These are phyloP conservation scores for Pseudocercospora eumusae DNA, from an alignment of 2,329 filamentous ascomycete species.

Conservation along the genomic window DNA sequence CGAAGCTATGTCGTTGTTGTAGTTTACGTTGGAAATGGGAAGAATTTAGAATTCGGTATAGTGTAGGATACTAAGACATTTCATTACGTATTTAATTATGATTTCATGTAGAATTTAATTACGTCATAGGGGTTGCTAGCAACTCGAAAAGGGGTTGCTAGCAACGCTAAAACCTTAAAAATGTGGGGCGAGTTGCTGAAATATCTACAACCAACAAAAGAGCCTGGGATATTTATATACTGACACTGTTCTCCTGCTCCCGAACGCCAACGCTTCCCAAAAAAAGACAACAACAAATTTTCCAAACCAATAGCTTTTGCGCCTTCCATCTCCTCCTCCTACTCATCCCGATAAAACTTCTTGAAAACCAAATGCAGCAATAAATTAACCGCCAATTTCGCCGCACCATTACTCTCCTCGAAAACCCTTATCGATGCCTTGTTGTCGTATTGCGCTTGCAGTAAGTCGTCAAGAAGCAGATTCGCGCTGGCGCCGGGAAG, in stretches of 20 bases:
- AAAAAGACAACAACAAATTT: not conserved
- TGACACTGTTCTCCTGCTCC: not conserved
- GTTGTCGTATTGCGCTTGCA: constrained; percentile 96
- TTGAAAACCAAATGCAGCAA: constrained; percentile 96
- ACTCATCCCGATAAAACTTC: constrained; percentile 77
- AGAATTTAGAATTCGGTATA: too few species aligned
- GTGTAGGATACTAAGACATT: too few species aligned
- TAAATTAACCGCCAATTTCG: constrained; percentile 93
- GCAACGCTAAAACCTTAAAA: too few species aligned
- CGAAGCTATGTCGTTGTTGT: too few species aligned
- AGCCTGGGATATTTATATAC: not conserved
- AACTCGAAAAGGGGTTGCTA: too few species aligned
- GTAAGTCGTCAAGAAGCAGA: constrained; percentile 85
- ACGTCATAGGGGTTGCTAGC: too few species aligned
- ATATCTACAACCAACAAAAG: too few species aligned
- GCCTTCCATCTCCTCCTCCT: not conserved
- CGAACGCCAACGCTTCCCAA: not conserved
- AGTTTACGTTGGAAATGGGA: too few species aligned
- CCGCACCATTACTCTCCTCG: constrained; percentile 57
- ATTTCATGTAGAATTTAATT: too few species aligned
- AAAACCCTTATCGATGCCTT: constrained; percentile 96
- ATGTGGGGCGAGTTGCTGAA: too few species aligned
- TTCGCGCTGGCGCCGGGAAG: constrained; percentile 89
- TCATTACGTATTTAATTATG: too few species aligned
- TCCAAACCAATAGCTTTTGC: not conserved